A percentile compares a stretch with the other conserved stretches of the same genome.
These are phyloP conservation scores for Lizonia empirigonia DNA, from an alignment of 2,329 filamentous ascomycete genomes.

Conservation along the genomic window DNA sequence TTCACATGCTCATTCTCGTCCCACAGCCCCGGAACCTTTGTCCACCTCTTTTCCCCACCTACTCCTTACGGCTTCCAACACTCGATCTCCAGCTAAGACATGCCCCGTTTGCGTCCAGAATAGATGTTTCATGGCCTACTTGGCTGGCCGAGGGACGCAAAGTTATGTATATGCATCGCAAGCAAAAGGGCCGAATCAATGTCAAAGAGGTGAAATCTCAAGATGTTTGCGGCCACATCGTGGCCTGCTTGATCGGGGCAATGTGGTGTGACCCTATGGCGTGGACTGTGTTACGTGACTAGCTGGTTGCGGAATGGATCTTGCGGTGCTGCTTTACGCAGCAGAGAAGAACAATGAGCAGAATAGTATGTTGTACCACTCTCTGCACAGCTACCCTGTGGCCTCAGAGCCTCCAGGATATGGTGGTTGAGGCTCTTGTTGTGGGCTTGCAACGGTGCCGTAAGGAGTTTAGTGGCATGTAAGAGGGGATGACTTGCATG, in stretches of 20 bases:
- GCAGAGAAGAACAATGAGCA: not conserved
- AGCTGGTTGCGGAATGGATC: not conserved
- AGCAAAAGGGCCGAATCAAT: constrained; percentile 8
- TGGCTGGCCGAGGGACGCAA: constrained; percentile 2
- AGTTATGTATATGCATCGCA: constrained; percentile 10
- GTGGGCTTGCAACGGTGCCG: not conserved
- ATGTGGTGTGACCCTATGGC: not conserved
- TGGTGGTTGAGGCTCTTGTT: constrained; percentile 1
- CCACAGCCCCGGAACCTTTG: not conserved
- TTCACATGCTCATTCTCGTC: not conserved
- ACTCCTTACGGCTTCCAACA: not conserved
- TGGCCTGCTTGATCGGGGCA: not conserved
- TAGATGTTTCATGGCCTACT: constrained; percentile 9
- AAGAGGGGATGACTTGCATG: constrained; percentile 12
- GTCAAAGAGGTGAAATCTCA: not conserved
- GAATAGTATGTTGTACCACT: not conserved
- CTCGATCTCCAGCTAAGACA: constrained; percentile 1
- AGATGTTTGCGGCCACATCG: constrained; percentile 10
- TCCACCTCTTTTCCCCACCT: not conserved
- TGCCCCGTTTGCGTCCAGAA: constrained; percentile 3
- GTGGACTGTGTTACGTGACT: not conserved
- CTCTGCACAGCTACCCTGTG: not conserved
- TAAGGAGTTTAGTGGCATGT: constrained; percentile 1
- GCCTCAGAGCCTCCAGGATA: not conserved
- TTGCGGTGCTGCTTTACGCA: constrained; percentile 4